phyloP scores from a whole-genome alignment of 495 filamentous ascomycete species.

The Aspergillus nidulans region DNA sequence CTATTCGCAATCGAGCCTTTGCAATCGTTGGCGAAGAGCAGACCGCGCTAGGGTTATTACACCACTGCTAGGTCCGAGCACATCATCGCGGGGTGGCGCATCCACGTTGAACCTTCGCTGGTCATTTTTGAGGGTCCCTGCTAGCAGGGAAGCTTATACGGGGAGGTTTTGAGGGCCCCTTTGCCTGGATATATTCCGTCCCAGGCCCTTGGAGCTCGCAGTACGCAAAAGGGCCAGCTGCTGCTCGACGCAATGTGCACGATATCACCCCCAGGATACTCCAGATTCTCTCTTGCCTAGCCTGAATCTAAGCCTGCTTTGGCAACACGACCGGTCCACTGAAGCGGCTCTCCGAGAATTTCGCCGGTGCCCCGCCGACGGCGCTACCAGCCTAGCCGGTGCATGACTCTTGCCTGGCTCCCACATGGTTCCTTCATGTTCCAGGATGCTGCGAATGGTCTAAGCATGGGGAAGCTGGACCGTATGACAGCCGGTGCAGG shows the following conservation, averaged over 20 bases:
- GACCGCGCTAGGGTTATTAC: slow-evolving; percentile 12
- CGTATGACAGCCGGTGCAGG: background rate
- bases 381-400: background rate
- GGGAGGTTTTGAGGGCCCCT: background rate
- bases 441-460: background rate
- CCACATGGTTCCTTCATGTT: background rate
- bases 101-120: background rate
- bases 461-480: background rate
- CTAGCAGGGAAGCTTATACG: background rate
- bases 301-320: background rate
- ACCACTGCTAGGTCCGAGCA: slow-evolving; percentile 19
- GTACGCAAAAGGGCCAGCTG: background rate
- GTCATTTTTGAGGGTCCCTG: background rate
- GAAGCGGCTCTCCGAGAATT: slow-evolving; percentile 20
- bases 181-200: background rate
- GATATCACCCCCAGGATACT: background rate
- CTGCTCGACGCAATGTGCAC: background rate
- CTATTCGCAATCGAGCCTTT: slow-evolving; percentile 1
- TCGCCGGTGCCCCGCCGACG: slow-evolving; percentile 24
- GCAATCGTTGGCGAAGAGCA: background rate
- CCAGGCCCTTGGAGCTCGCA: background rate
- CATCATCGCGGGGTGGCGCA: slow-evolving; percentile 18
- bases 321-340: slow-evolving; percentile 1
- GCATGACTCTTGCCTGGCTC: background rate
- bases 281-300: background rate